Evolutionary conservation across 306 rosid species (phyloP), one percentile per base, ranked within the genome.

Genomic region (Macrotyloma uniflorum): DNA sequence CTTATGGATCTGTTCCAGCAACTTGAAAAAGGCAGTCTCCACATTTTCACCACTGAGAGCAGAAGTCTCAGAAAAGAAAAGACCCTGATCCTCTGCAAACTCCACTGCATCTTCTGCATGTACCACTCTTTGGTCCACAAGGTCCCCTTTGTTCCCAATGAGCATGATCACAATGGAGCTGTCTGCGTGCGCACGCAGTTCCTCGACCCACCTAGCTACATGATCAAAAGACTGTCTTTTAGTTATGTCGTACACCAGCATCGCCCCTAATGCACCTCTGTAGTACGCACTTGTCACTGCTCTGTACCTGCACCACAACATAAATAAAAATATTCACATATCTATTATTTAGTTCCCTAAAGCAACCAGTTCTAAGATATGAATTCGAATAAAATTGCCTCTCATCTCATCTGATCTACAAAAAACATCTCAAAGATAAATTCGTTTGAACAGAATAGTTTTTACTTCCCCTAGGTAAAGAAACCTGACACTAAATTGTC

Each of bases 251-350:
- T 93, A 93, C 54, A 93, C 98, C 69, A 91, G 58, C 98, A 93
- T 89, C 0, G 98, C 98, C 77, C 97, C 98, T 62, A 91, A 80
- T 59, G 98, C 98, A 1, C 98, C 98, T 86, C 98, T 84, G 64
- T 93, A 91, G 78, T 91, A 93, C 26, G 98, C 98, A 90, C 98
- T 93, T 22, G 98, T 93, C 54, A 93, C 95, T 1, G 98, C 98
- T 57, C 97, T 78, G 70, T 93, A 93, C 85, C 98, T 93, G 16
- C 36, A 8, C 38, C 16, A 16, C 67, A 16, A 16, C 75, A 42
- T 36, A 36, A 9, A 0, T 1, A 11, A 40, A 11, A 40, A 40
- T 1, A 33, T 32, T 32, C 3, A 5, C 35, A 32, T 5, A 32
- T 32, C 5, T 33, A 38, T 9, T 1, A 33, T 55, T 20, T 20